Evolutionary conservation across 164 flowering plant species (phyloP).

Genomic region (Tinospora cordifolia): DNA sequence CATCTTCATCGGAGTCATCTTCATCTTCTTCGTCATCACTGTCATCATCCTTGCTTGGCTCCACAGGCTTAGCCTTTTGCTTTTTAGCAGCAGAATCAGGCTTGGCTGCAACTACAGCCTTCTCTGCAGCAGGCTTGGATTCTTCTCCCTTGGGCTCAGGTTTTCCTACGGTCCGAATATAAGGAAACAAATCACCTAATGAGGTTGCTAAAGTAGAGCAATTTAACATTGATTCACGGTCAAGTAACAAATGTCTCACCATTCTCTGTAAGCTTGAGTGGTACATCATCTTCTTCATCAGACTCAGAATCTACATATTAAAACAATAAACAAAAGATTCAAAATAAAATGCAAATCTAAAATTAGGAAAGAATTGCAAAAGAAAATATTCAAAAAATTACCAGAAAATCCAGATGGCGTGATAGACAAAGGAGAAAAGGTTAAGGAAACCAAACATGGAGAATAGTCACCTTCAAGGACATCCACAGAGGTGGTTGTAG

Average conservation of each 20-base stretch:
- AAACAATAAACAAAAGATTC: neutral
- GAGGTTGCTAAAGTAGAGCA: neutral
- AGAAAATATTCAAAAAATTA: neutral
- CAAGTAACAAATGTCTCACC: slow-evolving; percentile 17
- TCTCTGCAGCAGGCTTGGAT: slow-evolving; percentile 21
- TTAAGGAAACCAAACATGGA: slow-evolving; percentile 9
- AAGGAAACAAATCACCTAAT: neutral
- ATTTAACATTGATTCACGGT: neutral
- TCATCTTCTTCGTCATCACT: slow-evolving; percentile 30
- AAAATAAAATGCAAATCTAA: neutral
- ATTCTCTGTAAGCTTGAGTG: slow-evolving; percentile 21
- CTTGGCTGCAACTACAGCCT: slow-evolving; percentile 18
- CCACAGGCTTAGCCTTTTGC: slow-evolving; percentile 24
- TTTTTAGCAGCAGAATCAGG: slow-evolving; percentile 19
- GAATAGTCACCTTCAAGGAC: neutral
- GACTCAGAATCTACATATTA: slow-evolving; percentile 21
- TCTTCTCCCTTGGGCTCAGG: slow-evolving; percentile 29
- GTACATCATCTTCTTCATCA: slow-evolving; percentile 29
- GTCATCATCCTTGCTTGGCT: slow-evolving; percentile 28
- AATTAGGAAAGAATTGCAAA: neutral
- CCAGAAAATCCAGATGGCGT: slow-evolving; percentile 14
- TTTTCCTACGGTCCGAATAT: slow-evolving; percentile 25
- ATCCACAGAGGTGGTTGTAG: neutral
- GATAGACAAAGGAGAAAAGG: neutral
- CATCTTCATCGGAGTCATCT: slow-evolving; percentile 27